A percentile compares a stretch with the other conserved stretches of the same genome.
Conservation (phyloP, 2,329 filamentous ascomycete species). For the Penicillium frequentans region DNA sequence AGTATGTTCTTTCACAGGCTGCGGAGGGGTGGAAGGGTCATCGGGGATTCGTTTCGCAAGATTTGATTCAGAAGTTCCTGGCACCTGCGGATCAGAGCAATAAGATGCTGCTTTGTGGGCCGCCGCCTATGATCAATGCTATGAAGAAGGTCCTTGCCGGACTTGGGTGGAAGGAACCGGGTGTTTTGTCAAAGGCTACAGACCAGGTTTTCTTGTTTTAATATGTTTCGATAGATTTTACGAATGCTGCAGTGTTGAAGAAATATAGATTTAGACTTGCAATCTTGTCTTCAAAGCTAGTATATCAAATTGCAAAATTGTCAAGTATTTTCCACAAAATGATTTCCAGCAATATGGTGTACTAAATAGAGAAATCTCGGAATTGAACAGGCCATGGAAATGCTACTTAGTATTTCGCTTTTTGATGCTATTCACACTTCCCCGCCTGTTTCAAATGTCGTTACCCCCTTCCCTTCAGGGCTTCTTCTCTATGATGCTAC, state of each 20-base stretch:
- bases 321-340: too few relatives aligned
- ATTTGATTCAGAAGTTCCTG: conserved; percentile 54
- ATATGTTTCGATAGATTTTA: background rate
- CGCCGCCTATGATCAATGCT: conserved; percentile 60
- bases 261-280: background rate
- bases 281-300: too few relatives aligned
- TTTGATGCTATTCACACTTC: too few relatives aligned
- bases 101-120: conserved; percentile 61
- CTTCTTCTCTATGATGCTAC: too few relatives aligned
- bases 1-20: background rate
- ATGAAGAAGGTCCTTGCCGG: conserved; percentile 53
- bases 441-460: too few relatives aligned
- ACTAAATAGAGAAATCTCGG: too few relatives aligned
- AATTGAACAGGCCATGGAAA: too few relatives aligned
- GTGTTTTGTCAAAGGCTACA: conserved; percentile 51
- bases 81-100: conserved; percentile 41
- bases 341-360: too few relatives aligned
- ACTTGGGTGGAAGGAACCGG: conserved; percentile 54
- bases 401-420: too few relatives aligned
- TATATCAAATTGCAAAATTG: too few relatives aligned
- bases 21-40: conserved; percentile 49
- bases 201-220: conserved; percentile 60
- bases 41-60: conserved; percentile 33
- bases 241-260: background rate
- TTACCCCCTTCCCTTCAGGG: too few relatives aligned